Base-by-base conservation (phyloP, 73 alveolate species). In the Tetrahymena thermophila region DNA sequence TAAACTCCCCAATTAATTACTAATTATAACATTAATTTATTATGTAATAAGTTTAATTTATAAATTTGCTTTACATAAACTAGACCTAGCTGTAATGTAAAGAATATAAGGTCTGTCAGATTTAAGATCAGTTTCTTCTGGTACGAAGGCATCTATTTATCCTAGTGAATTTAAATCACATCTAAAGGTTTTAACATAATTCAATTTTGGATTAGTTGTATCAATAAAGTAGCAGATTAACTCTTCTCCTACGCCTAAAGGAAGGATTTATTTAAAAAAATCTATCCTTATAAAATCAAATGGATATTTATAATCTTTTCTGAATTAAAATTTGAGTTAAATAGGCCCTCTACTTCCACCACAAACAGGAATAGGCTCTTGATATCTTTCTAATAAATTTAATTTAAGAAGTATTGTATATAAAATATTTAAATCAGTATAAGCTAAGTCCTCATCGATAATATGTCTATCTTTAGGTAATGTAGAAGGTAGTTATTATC, bases 321-420 rank as follows among this genome's bases (percentile, higher is more conserved):
- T 58, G 10, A 94, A 40, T 85, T 37, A 85, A 40, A 94, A 94
- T 85, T 84, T 94, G 17, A 94, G 93, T 94, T 94, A 85, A 13
- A 94, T 84, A 23, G 96, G 96, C 28, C 96, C 96, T 34, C 71
- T 94, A 37, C 96, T 84, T 14, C 96, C 96, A 13, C 96, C 96
- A 42, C 96, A 94, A 37, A 94, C 93, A 14, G 43, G 57, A 34
- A 85, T 85, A 10, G 96, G 96, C 40, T 71, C 93, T 94, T 94
- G 85, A 16, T 35, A 94, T 23, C 96, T 35, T 34, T 94, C 94
- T 94, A 93, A 84, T 10, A 94, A 42, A 43, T 71, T 71, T 31
- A 71, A n/a, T 71, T 71, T 71, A 9, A 71, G 23, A 1, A 71
- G 31, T 4, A 71, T 71, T 3, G 89, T 71, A 10, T 11, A 28